Conservation (phyloP, 1,284 basidiomycete genomes). For the Exobasidium cylindrosporum region DNA sequence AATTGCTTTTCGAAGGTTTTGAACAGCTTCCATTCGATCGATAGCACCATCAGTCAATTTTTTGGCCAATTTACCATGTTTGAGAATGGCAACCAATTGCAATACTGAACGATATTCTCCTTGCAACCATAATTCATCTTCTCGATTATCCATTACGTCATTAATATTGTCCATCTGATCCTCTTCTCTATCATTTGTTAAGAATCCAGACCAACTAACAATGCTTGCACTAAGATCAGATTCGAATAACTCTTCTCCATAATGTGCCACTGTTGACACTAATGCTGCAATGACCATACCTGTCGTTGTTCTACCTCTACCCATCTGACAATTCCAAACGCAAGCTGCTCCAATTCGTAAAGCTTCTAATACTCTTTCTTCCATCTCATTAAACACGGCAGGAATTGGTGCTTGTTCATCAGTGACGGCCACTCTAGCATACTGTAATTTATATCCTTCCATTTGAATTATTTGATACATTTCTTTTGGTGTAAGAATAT, state of each 20-base stretch:
- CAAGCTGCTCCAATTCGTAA: conserved; percentile 37
- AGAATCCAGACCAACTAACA: conserved; percentile 2
- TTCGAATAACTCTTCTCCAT: conserved; percentile 33
- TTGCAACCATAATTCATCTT: conserved; percentile 57
- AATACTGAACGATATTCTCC: conserved; percentile 97
- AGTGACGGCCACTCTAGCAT: conserved; percentile 52
- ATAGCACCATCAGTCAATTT: conserved; percentile 71
- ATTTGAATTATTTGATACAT: conserved; percentile 50
- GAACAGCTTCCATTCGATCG: conserved; percentile 53
- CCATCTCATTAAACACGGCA: conserved; percentile 49
- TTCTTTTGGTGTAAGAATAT: conserved; percentile 90
- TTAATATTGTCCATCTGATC: background rate
- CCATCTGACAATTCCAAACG: conserved; percentile 55
- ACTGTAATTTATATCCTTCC: conserved; percentile 52
- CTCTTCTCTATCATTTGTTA: background rate
- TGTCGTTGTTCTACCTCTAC: conserved; percentile 51
- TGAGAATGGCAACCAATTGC: conserved; percentile 87
- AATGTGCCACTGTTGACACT: conserved; percentile 46
- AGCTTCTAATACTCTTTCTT: conserved; percentile 45
- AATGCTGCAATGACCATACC: conserved; percentile 53
- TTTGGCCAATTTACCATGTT: conserved; percentile 88
- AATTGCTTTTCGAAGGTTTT: conserved; percentile 53
- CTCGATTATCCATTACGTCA: conserved; percentile 45
- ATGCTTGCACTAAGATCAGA: background rate
- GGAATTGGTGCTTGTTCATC: conserved; percentile 55